Conservation (phyloP, 1,284 basidiomycete genomes). For the Ustilago sp. region DNA sequence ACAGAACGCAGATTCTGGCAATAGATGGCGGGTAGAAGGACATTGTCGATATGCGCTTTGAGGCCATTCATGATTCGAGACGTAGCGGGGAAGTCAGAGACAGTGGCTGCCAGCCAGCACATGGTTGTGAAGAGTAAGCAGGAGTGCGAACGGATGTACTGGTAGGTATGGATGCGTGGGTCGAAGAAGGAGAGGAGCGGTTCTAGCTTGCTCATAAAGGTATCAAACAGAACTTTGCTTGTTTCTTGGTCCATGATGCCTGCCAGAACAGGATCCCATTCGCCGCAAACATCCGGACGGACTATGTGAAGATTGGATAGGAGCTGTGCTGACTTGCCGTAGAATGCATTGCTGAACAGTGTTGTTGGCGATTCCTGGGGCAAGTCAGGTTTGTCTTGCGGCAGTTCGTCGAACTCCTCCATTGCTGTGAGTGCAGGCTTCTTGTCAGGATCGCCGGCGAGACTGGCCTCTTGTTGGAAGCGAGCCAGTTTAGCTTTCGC, state of each 20-base stretch:
- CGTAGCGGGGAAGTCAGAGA: conserved; percentile 30
- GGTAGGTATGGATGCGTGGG: conserved; percentile 37
- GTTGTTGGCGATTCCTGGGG: conserved; percentile 34
- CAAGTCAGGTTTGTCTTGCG: conserved; percentile 5
- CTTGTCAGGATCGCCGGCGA: conserved; percentile 11
- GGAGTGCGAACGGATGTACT: conserved; percentile 40
- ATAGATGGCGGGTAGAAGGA: conserved; percentile 43
- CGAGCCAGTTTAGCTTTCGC: conserved; percentile 38
- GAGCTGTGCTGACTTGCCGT: conserved; percentile 39
- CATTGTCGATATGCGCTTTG: conserved; percentile 41
- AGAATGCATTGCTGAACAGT: conserved; percentile 37
- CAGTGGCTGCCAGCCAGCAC: conserved; percentile 44
- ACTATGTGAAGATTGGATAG: conserved; percentile 35
- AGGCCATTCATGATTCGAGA: conserved; percentile 29
- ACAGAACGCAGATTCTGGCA: conserved; percentile 49
- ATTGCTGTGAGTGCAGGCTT: background rate
- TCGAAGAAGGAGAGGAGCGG: conserved; percentile 47
- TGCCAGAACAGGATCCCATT: conserved; percentile 37
- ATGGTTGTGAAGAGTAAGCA: conserved; percentile 45
- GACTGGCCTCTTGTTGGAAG: conserved; percentile 26
- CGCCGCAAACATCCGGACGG: conserved; percentile 26
- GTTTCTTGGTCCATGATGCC: conserved; percentile 36
- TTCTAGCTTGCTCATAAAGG: conserved; percentile 43
- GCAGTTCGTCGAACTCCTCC: conserved; percentile 8
- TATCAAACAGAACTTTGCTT: conserved; percentile 34